A percentile compares a stretch with the other conserved stretches of the same genome.
Evolutionary conservation across 345 rosid species (phyloP).

Genomic region (Populus tremula): DNA sequence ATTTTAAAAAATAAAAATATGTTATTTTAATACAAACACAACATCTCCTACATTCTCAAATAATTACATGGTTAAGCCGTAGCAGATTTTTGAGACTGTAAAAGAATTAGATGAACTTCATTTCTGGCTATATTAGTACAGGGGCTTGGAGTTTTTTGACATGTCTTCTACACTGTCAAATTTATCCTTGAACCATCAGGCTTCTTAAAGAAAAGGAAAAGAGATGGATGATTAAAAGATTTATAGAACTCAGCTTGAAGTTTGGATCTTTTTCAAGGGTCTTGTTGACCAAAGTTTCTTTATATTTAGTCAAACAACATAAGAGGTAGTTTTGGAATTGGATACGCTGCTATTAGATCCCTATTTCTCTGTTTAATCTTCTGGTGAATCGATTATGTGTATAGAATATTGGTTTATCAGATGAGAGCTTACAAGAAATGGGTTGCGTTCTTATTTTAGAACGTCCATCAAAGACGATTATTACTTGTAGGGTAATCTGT

Average conservation of each 20-base stretch:
- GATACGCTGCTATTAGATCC: neutral
- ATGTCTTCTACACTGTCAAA: neutral
- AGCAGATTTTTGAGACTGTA: neutral
- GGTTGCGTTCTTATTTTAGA: neutral
- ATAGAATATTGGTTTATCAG: neutral
- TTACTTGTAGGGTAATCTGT: slow-evolving; percentile 11
- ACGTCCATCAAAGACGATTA: neutral
- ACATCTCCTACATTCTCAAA: too few relatives aligned
- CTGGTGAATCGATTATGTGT: neutral
- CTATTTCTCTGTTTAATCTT: neutral
- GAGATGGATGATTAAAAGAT: neutral
- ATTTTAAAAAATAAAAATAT: too few relatives aligned
- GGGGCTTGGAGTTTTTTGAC: neutral
- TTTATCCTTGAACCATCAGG: neutral
- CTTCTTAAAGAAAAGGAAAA: neutral
- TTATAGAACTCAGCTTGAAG: neutral
- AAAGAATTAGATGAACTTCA: neutral
- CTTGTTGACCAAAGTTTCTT: neutral
- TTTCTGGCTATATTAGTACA: neutral
- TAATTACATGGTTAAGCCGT: neutral
- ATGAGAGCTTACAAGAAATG: slow-evolving; percentile 16
- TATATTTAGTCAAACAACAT: neutral
- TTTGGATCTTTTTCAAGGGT: neutral
- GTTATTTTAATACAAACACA: too few relatives aligned
- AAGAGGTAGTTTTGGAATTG: neutral